Evolutionary conservation across 2,329 filamentous ascomycete genomes (phyloP).

Genomic region (Rutstroemia sydowiana): DNA sequence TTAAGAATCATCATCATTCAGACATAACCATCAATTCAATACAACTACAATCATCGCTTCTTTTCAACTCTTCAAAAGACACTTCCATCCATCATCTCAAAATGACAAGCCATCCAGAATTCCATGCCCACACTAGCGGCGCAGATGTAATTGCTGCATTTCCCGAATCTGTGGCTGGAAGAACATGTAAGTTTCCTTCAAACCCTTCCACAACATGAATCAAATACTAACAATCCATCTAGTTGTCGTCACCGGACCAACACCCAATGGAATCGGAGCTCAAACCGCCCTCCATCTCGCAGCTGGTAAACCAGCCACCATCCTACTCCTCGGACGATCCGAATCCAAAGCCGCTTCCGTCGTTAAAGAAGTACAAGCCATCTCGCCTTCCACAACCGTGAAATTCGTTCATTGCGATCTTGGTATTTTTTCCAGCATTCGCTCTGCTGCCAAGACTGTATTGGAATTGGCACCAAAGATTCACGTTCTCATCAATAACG

Average conservation of each 20-base stretch:
- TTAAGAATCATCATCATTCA: not conserved
- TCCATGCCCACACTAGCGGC: slow-evolving; percentile 3
- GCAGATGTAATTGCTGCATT: slow-evolving; percentile 14
- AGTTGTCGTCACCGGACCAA: slow-evolving; percentile 13
- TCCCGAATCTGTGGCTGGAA: slow-evolving; percentile 8
- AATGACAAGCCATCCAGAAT: not conserved
- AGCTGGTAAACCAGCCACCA: slow-evolving; percentile 12
- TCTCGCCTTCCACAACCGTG: slow-evolving; percentile 7
- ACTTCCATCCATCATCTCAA: not conserved
- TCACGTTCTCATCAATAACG: slow-evolving; percentile 32
- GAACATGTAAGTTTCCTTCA: slow-evolving; percentile 9
- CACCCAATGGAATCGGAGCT: slow-evolving; percentile 6
- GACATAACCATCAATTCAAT: not conserved
- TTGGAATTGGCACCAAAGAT: slow-evolving; percentile 30
- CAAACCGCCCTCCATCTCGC: slow-evolving; percentile 14
- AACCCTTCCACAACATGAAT: not conserved
- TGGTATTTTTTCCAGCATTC: slow-evolving; percentile 33
- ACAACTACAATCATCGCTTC: not conserved
- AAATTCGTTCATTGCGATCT: slow-evolving; percentile 27
- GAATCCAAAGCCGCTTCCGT: slow-evolving; percentile 1
- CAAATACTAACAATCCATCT: slow-evolving; percentile 10
- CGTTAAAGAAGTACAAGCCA: slow-evolving; percentile 5
- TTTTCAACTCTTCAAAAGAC: not conserved
- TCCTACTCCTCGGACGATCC: slow-evolving; percentile 12
- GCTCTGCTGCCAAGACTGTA: slow-evolving; percentile 33